Conservation (phyloP, 768 basidiomycete species). For the Leccinum boreale region DNA sequence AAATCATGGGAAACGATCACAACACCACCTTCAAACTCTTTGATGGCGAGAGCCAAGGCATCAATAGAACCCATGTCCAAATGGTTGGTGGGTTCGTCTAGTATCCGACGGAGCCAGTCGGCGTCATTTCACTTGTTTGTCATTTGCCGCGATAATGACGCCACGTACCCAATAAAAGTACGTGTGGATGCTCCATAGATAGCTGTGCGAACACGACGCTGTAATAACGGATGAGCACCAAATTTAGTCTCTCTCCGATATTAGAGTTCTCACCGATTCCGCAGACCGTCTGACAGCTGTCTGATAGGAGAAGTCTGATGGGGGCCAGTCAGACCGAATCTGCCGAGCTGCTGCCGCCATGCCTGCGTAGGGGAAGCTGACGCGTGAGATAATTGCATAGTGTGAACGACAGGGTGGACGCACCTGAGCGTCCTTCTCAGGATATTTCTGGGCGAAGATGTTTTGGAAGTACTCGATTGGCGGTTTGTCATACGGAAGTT, state of each 20-base stretch:
- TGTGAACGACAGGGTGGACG: constrained; percentile 10
- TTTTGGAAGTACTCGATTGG: constrained; percentile 94
- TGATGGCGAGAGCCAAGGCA: constrained; percentile 92
- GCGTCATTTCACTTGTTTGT: constrained; percentile 1
- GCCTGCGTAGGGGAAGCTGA: constrained; percentile 45
- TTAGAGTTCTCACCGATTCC: constrained; percentile 69
- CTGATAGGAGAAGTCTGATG: constrained; percentile 94
- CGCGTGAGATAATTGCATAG: constrained; percentile 8
- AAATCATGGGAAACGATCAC: constrained; percentile 99
- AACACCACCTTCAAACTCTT: constrained; percentile 95
- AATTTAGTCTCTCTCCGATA: constrained; percentile 3
- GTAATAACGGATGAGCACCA: constrained; percentile 16
- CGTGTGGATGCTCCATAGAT: constrained; percentile 96
- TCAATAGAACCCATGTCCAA: constrained; percentile 98
- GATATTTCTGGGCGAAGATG: constrained; percentile 77
- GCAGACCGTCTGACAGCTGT: constrained; percentile 92
- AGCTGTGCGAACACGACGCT: constrained; percentile 96
- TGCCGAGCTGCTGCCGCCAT: constrained; percentile 92
- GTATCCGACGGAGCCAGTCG: constrained; percentile 6
- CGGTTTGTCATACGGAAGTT: constrained; percentile 87
- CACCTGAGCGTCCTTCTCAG: constrained; percentile 85
- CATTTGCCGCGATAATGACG: constrained; percentile 9
- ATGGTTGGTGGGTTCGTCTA: constrained; percentile 95
- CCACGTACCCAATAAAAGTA: constrained; percentile 73
- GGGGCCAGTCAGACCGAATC: constrained; percentile 90